Evolutionary conservation across 768 basidiomycete species (phyloP), one percentile per base, ranked within the genome.

Genomic region (Pholiota microspora): DNA sequence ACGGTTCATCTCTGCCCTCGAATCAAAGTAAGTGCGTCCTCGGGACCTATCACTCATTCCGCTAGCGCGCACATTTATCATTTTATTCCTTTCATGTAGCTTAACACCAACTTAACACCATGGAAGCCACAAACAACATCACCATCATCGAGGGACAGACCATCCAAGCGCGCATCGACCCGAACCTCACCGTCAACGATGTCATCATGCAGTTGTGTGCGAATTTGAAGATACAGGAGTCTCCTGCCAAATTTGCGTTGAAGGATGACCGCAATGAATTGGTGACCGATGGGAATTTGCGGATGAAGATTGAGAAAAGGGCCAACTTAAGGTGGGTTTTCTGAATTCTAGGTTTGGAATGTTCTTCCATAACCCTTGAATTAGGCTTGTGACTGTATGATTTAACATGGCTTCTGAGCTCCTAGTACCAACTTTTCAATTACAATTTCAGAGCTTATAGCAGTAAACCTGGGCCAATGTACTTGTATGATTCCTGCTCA

Each of bases 221-320:
- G 59, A 93, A 86, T 70, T 75, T 96, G 59, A 85, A 88, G 69
- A 83, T 92, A 54, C 82, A 82, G 54, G 90, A 90, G 32, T 78
- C 88, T 0, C 79, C 89, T 0, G 76, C 79, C 0, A 72, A 88
- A 57, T 94, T 83, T 65, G 88, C 92, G 1, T 69, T 96, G 55
- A 79, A 93, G 62, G 92, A 94, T 65, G 89, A 92, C 59, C 81
- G 77, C 15, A 88, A 89, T 56, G 89, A 90, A 59, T 70, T 95
- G 42, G 86, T 97, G 13, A 94, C 91, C 24, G 88, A 89, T 63
- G 90, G 93, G 58, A 95, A 94, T 66, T 66, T 96, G 63, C 78
- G 84, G 66, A 85, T 81, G 71, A 89, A 89, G 74, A 90, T 94
- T 60, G 87, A 81, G 70, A 77, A 78, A 32, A 93, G 89, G 68